Base-by-base conservation (phyloP, 2,329 filamentous ascomycete species). In the Aspergillus chevalieri region DNA sequence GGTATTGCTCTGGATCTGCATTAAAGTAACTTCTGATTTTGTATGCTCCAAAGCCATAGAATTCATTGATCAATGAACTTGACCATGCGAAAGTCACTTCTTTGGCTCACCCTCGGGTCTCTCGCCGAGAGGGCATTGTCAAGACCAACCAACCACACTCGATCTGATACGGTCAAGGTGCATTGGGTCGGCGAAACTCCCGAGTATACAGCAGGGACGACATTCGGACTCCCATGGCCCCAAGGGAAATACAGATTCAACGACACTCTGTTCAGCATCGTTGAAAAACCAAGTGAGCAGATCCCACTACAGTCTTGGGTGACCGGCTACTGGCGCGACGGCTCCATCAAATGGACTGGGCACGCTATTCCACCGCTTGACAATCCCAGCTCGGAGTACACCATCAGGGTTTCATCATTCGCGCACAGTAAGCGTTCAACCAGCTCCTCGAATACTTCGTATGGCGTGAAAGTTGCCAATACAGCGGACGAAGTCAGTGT, bases 271-370 rank as follows among this genome's bases (percentile, higher is more conserved):
- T 74, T 76, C 52, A 62, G 62, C 6, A 61, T 68, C 21, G 53
- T 56, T 45, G 68, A 59, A 0, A 49, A 51, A 22, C 1, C 34
- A 36, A 42, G 12, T 3, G 34, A 43, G 3, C 43, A 53, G 1
- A 62, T 63, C 2, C 64, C 59, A 47, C 60, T 79, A 6, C 74
- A 82, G 52, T 79, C 79, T 0, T 83, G 80, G 80, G 67, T 74
- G 3, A 82, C 77, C 1, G 79, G 75, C 0, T 80, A 78, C 59
- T 84, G 80, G 81, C 72, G 75, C 1, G 81, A 84, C 63, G 78
- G 77, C 22, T 81, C 80, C 0, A 70, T 82, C 47, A 83, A 83
- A 58, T 84, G 81, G 81, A 81, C 77, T 2, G 80, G 73, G 0
- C 81, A 83, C 57, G 79, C 80, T 0, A 66, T 83, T 41, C 63